Percentiles rank a stretch among this genome's conserved stretches.
Conservation (phyloP, 352 stramenopile species). For the Phytopythium mirpurense region DNA sequence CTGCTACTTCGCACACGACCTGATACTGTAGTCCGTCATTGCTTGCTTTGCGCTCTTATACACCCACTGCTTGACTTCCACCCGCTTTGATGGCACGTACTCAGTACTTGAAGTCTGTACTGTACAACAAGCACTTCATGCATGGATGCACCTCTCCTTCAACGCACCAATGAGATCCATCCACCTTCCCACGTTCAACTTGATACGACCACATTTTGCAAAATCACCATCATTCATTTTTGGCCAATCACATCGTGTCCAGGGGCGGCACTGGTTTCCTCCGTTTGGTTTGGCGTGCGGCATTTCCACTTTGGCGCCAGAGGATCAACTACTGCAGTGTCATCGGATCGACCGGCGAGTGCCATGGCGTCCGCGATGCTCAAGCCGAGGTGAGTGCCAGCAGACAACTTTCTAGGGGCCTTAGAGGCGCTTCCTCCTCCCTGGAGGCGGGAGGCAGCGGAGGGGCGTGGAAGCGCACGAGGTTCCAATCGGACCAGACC, state of each 20-base stretch:
- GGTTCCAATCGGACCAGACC: not conserved
- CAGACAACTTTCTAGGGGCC: no score
- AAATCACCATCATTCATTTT: not conserved
- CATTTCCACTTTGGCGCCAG: constrained; percentile 3
- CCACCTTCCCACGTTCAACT: no score
- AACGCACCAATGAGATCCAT: constrained; percentile 4
- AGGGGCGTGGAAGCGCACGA: not conserved
- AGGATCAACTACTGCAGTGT: no score
- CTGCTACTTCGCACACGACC: no score
- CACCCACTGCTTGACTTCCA: constrained; percentile 4
- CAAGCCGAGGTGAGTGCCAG: constrained; percentile 1
- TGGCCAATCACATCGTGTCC: not conserved
- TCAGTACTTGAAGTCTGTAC: no score
- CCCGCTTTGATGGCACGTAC: not conserved
- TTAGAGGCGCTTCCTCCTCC: no score
- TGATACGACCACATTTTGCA: not conserved
- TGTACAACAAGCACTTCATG: no score
- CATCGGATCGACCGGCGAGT: not conserved
- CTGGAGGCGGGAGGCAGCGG: no score
- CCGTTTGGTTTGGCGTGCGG: not conserved
- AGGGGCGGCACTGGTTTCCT: not conserved
- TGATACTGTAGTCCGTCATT: no score
- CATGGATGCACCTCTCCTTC: no score
- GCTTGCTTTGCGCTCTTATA: no score
- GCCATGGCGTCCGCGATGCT: constrained; percentile 6